These are phyloP conservation scores for Fusarium sp. DNA, from an alignment of 2,329 filamentous ascomycete species.

Conservation along the genomic window DNA sequence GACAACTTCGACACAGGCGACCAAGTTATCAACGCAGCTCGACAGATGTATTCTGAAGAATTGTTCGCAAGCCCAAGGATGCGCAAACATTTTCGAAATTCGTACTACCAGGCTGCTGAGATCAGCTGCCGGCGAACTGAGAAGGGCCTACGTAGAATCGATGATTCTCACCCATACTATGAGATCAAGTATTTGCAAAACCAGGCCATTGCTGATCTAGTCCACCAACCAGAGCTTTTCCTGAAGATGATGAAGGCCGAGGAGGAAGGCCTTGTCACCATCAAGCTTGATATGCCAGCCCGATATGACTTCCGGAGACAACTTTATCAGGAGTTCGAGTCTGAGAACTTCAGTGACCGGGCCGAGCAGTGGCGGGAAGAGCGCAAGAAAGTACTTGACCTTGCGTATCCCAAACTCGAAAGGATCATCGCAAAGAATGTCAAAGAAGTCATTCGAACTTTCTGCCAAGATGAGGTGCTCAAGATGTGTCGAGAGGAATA, in stretches of 20 bases:
- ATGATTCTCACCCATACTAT: conserved; percentile 95
- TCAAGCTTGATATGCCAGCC: conserved; percentile 80
- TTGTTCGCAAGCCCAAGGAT: conserved; percentile 87
- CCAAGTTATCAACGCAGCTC: conserved; percentile 80
- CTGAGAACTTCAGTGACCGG: conserved; percentile 93
- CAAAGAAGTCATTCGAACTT: conserved; percentile 91
- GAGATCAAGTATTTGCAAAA: conserved; percentile 97
- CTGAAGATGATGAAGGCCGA: conserved; percentile 98
- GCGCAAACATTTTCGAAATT: conserved; percentile 84
- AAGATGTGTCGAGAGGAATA: conserved; percentile 89
- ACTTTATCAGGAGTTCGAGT: conserved; percentile 85
- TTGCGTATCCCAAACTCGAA: conserved; percentile 83
- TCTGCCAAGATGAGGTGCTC: conserved; percentile 93
- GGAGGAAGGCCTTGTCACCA: conserved; percentile 89
- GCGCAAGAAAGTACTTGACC: conserved; percentile 83
- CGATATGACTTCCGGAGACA: conserved; percentile 79
- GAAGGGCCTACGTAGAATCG: conserved; percentile 91
- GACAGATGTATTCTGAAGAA: conserved; percentile 91
- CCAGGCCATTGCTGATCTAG: conserved; percentile 83
- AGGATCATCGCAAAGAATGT: conserved; percentile 88
- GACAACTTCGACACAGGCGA: conserved; percentile 79
- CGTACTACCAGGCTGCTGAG: conserved; percentile 83
- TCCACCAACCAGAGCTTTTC: conserved; percentile 86
- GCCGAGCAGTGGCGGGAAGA: conserved; percentile 95
- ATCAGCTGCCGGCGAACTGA: conserved; percentile 92